Evolutionary conservation across 2,329 filamentous ascomycete species (phyloP).

Genomic region (Pyrenophora graminea): DNA sequence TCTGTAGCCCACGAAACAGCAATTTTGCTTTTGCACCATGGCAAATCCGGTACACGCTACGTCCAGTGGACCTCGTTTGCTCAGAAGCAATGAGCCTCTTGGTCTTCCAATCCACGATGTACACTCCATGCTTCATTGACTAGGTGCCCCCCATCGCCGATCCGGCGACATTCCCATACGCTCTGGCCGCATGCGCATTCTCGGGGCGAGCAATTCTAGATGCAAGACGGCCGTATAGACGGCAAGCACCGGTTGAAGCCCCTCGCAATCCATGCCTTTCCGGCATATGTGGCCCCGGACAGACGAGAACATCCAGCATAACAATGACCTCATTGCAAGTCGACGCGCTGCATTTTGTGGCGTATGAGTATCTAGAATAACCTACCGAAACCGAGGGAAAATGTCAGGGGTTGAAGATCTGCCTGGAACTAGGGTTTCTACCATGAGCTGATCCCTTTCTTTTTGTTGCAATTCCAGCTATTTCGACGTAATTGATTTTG

Average conservation of each 20-base stretch:
- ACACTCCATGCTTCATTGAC: background rate
- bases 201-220: slow-evolving; percentile 12
- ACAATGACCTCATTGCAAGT: slow-evolving; percentile 18
- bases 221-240: slow-evolving; percentile 21
- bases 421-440: slow-evolving; percentile 4
- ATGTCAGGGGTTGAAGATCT: slow-evolving; percentile 7
- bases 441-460: slow-evolving; percentile 3
- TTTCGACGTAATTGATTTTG: slow-evolving; percentile 8
- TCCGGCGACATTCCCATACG: background rate
- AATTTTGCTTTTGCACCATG: slow-evolving; percentile 3
- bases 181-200: slow-evolving; percentile 2
- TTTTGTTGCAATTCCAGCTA: slow-evolving; percentile 5
- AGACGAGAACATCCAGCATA: slow-evolving; percentile 5
- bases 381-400: slow-evolving; percentile 2
- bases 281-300: slow-evolving; percentile 15
- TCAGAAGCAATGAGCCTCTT: slow-evolving; percentile 6
- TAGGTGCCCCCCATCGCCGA: slow-evolving; percentile 1
- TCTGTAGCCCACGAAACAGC: background rate
- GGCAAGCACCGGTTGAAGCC: slow-evolving; percentile 18
- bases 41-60: slow-evolving; percentile 1
- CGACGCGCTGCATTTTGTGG: slow-evolving; percentile 1
- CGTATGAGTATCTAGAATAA: slow-evolving; percentile 1
- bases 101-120: background rate
- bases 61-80: background rate
- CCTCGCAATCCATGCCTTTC: slow-evolving; percentile 9